A percentile compares a stretch with the other conserved stretches of the same genome.
These are phyloP conservation scores for Pseudevernia furfuracea DNA, from an alignment of 495 filamentous ascomycete genomes.

Conservation along the genomic window DNA sequence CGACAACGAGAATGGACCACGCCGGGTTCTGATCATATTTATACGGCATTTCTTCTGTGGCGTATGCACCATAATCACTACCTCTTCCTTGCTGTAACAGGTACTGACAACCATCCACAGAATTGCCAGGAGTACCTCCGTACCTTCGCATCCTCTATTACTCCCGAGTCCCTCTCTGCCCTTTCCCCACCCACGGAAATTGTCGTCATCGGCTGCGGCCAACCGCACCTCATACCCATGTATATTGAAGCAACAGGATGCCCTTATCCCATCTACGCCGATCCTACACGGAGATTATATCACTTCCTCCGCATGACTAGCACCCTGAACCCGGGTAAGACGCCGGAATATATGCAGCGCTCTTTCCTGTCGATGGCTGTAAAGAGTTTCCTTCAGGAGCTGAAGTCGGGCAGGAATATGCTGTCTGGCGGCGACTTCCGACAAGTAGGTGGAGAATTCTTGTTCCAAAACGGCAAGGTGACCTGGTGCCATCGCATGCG, in stretches of 20 bases:
- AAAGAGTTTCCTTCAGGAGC: constrained; percentile 46
- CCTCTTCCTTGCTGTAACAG: neutral
- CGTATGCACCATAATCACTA: constrained; percentile 41
- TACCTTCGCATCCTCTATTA: constrained; percentile 53
- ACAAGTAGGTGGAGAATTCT: constrained; percentile 78
- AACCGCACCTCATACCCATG: constrained; percentile 60
- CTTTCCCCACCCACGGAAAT: constrained; percentile 57
- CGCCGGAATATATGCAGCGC: constrained; percentile 59
- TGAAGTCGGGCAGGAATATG: constrained; percentile 45
- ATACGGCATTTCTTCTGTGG: constrained; percentile 88
- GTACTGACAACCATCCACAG: constrained; percentile 31
- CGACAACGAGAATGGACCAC: constrained; percentile 24
- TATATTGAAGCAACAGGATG: constrained; percentile 58
- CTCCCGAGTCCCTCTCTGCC: constrained; percentile 36
- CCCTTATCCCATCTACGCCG: constrained; percentile 74
- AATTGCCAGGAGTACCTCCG: constrained; percentile 70
- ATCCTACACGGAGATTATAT: constrained; percentile 65
- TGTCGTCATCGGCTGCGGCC: constrained; percentile 70
- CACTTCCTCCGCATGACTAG: constrained; percentile 61
- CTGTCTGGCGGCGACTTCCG: constrained; percentile 59
- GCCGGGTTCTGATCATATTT: constrained; percentile 67
- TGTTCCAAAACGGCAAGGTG: constrained; percentile 56
- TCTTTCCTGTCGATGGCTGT: constrained; percentile 39
- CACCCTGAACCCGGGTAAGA: constrained; percentile 53
- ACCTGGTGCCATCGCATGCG: constrained; percentile 82